Conservation (phyloP, 805 yeast species). For the Sugiyamaella chiloensis region DNA sequence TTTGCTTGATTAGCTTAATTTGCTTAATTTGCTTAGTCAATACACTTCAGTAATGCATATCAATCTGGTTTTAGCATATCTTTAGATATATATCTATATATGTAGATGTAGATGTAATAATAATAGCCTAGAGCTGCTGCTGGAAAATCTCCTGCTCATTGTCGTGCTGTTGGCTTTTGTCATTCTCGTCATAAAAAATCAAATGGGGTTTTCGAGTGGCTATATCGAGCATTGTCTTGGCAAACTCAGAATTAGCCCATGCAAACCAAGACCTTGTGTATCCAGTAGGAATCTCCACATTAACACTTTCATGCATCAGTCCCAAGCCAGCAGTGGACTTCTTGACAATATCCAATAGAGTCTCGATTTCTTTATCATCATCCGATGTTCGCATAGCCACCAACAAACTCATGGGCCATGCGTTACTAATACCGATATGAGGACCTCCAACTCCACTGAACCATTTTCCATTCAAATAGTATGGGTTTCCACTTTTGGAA, state of each 20-base stretch:
- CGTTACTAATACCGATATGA: conserved; percentile 73
- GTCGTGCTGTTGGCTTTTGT: no score
- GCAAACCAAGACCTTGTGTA: conserved; percentile 89
- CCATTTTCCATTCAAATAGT: conserved; percentile 56
- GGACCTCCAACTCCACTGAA: conserved; percentile 90
- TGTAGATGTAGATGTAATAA: neutral
- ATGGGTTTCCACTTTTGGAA: conserved; percentile 71
- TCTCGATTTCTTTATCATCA: conserved; percentile 63
- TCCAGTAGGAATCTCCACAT: conserved; percentile 49
- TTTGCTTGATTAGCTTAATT: no score
- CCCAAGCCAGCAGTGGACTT: conserved; percentile 71
- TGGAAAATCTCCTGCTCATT: neutral
- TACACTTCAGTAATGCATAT: no score
- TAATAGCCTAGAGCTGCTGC: neutral
- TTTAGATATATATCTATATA: neutral
- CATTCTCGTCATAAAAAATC: conserved; percentile 41
- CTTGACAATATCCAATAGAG: conserved; percentile 49
- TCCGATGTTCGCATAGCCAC: conserved; percentile 71
- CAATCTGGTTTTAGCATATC: no score
- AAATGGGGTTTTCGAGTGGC: conserved; percentile 71
- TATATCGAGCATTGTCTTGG: conserved; percentile 75
- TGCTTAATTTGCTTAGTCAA: no score
- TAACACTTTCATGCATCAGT: conserved; percentile 76
- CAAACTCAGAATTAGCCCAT: conserved; percentile 92
- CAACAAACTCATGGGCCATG: conserved; percentile 90